Evolutionary conservation across 164 flowering plant genomes (phyloP), one percentile per base, ranked within the genome.

Genomic region (Hamamelis virginiana): DNA sequence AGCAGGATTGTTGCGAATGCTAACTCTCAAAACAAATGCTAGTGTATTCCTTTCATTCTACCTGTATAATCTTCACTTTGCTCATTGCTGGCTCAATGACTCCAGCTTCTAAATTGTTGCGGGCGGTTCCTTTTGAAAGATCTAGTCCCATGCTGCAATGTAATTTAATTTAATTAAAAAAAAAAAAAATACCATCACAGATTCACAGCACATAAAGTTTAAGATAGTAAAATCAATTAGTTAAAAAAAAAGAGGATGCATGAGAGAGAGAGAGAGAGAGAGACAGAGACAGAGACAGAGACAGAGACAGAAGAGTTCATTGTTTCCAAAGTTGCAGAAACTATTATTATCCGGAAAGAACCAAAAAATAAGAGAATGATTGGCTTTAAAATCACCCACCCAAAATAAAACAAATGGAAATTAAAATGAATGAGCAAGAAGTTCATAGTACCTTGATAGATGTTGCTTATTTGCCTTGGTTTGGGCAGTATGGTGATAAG

Each of bases 51-150:
- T 25, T 43, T n/a, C 13, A 19, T 5, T 28, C 16, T 76, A 95
- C 96, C 96, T 96, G 98, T 75, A 96, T 85, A 61, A 96, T 96
- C 86, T 96, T 96, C 72, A 96, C 92, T 86, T 96, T 96, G 89
- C 99, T 93, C 98, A 96, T 96, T 56, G 99, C 93, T 74, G 99
- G 99, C 76, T 96, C 99, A 45, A 96, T 90, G 58, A 96, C 91
- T 75, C 99, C 98, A 16, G 97, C 99, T 77, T 93, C 98, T 22
- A 93, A 77, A 73, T 96, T 96, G 85, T 96, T 91, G 5, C 98
- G 86, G 51, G 89, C 67, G 6, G 76, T 68, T 60, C 98, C 99
- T 64, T 90, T 91, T 27, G 69, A 64, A 62, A 96, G 90, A 76
- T 96, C 98, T 8, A 96, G 77, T 43, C 98, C 99, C 97, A 89